Base-by-base conservation (phyloP, 2,329 filamentous ascomycete genomes). In the Cladosporium sp. region DNA sequence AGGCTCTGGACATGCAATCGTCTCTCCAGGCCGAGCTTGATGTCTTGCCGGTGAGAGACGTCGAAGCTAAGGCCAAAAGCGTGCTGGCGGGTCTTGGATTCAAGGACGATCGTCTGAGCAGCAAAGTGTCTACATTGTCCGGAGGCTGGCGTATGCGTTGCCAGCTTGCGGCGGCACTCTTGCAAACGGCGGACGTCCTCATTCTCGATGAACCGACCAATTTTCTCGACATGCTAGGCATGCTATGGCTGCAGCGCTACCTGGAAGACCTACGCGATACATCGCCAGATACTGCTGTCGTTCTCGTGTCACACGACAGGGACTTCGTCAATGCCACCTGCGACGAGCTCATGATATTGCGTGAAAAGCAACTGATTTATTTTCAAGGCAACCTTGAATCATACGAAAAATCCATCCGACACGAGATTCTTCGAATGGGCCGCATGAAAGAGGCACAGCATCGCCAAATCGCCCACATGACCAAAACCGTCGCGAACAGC, bases 201-300 rank as follows among this genome's bases (percentile, higher is more conserved):
- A 86, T 95, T 51, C 82, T 95, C 2, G 90, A 95, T 70, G 90
- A 95, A 69, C 91, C 91, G 0, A 95, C 90, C 34, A 95, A 95
- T 68, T 95, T 90, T 68, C 80, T 95, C 1, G 90, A 95, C 66
- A 77, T 95, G 0, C 80, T 91, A 0, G 89, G 89, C 1, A 91
- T 96, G 58, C 83, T 96, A 57, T 95, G 91, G 90, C 78, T 96
- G 1, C 87, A 95, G 68, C 81, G 81, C 12, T 87, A 91, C 67
- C 81, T 96, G 9, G 75, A 75, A 53, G 76, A 81, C 36, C 75
- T 80, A 3, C 80, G 84, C 19, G 71, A 71, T 0, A 74, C 78
- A 2, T 24, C 54, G n/a, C 44, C 54, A 9, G 37, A 57, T 1
- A 82, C 79, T 0, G 94, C 90, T 0, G 78, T 94, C 1, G 77